Percentiles rank a stretch among this genome's conserved stretches.
phyloP scores from a whole-genome alignment of 1,284 basidiomycete species.

The Moniliophthora roreri region DNA sequence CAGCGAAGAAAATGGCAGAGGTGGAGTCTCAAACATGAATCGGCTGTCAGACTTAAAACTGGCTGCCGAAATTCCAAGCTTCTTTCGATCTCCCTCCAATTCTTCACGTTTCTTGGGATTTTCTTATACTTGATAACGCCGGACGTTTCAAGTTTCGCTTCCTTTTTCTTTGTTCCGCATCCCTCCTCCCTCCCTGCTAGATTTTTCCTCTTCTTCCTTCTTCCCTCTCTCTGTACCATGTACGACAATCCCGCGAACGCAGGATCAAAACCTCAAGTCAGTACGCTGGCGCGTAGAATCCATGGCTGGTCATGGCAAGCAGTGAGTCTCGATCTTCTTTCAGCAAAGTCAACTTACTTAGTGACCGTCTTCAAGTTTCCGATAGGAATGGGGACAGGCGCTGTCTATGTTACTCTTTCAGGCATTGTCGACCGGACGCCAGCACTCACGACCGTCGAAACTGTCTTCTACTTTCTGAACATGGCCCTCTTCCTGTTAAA shows the following conservation, averaged over 20 bases:
- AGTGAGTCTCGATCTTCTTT: slow-evolving; percentile 26
- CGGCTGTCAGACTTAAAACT: too few relatives aligned
- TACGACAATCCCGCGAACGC: not conserved
- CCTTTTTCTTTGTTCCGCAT: not conserved
- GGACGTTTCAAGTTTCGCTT: not conserved
- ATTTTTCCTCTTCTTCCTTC: not conserved
- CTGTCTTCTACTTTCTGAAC: slow-evolving; percentile 47
- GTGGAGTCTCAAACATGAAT: too few relatives aligned
- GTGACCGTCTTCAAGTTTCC: slow-evolving; percentile 36
- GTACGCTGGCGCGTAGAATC: slow-evolving; percentile 38
- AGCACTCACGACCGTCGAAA: slow-evolving; percentile 35
- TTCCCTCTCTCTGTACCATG: not conserved
- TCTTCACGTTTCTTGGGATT: not conserved
- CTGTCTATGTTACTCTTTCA: slow-evolving; percentile 46
- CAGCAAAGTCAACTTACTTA: not conserved
- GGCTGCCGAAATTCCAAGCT: too few relatives aligned
- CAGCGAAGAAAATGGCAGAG: too few relatives aligned
- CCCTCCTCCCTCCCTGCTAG: not conserved
- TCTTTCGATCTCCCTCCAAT: not conserved
- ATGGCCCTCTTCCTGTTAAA: slow-evolving; percentile 44
- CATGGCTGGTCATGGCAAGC: slow-evolving; percentile 54
- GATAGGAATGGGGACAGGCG: slow-evolving; percentile 50
- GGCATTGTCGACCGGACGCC: slow-evolving; percentile 35
- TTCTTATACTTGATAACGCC: not conserved
- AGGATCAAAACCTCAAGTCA: slow-evolving; percentile 18